Evolutionary conservation across 768 basidiomycete species (phyloP), one percentile per base, ranked within the genome.

Genomic region (Asterophora parasitica): DNA sequence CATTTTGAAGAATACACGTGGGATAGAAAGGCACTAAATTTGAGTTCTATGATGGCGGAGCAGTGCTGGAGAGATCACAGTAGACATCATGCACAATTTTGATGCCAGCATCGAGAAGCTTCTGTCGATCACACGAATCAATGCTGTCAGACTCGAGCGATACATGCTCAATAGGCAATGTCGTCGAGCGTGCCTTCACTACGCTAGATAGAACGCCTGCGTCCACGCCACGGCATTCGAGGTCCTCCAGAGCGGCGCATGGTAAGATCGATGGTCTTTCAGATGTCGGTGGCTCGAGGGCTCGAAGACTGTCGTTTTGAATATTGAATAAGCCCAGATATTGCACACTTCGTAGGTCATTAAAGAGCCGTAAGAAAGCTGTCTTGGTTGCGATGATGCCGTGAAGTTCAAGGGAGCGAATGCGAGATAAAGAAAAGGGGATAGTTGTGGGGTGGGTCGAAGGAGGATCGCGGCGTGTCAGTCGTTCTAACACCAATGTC

Each of bases 401-500:
- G 31, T 61, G 57, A 10, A 75, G 53, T 32, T 64, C 55, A n/a
- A 75, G 55, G 3, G 57, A 58, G 8, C 47, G 47, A 19, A 74
- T 52, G 27, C 64, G 48, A 8, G 63, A 64, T 23, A 69, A 51
- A 11, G 46, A 49, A 38, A 47, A 49, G 23, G 50, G 31, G 17
- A 48, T 35, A 31, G 52, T 32, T 23, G 23, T 23, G 23, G 23
- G 23, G 35, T 31, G 46, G 40, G 31, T 28, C 6, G 35, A 28
- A n/a, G 39, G 27, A 32, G 42, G 46, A 44, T 26, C 23, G 36
- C 35, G 47, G 26, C 35, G 27, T 43, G 13, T 45, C 9, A 79
- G 52, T 61, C 61, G 66, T 15, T 65, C 55, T 26, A 79, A 44
- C 19, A 80, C 36, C 0, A 46, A 53, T 4, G 68, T 62, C 4